A percentile compares a stretch with the other conserved stretches of the same genome.
Evolutionary conservation across 2,329 filamentous ascomycete genomes (phyloP).

Genomic region (Talaromyces sp.): DNA sequence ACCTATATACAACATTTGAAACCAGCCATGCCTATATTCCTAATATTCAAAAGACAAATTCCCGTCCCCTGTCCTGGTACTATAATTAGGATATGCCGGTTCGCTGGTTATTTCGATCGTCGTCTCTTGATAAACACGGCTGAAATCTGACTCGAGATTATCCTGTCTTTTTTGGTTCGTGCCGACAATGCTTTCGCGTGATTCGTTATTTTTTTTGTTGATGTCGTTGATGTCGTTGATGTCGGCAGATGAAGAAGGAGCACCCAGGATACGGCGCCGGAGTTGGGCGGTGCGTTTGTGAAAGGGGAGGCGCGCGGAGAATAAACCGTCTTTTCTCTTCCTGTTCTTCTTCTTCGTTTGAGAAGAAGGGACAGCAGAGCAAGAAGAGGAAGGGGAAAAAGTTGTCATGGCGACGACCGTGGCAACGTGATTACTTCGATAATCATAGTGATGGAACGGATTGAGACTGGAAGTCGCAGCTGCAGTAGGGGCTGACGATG

Average conservation of each 20-base stretch:
- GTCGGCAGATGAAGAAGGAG: neutral
- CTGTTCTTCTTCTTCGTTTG: neutral
- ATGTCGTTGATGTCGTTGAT: no score
- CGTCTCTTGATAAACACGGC: neutral
- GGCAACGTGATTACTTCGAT: neutral
- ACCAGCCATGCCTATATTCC: neutral
- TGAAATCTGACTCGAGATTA: neutral
- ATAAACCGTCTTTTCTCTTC: neutral
- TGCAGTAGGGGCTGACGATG: neutral
- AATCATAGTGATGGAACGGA: conserved; percentile 1
- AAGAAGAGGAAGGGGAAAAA: neutral
- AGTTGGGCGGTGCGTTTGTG: neutral
- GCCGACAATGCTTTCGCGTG: neutral
- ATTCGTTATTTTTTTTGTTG: neutral
- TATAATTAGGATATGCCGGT: neutral
- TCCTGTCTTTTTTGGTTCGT: neutral
- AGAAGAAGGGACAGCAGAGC: neutral
- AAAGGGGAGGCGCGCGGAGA: neutral
- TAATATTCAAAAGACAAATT: neutral
- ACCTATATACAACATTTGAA: neutral
- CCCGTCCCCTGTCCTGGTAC: neutral
- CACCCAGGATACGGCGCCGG: neutral
- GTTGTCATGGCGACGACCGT: neutral
- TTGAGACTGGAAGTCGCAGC: neutral
- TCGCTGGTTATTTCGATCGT: neutral